These are phyloP conservation scores for Erodium moschatum DNA, from an alignment of 441 rosid species.

Conservation along the genomic window DNA sequence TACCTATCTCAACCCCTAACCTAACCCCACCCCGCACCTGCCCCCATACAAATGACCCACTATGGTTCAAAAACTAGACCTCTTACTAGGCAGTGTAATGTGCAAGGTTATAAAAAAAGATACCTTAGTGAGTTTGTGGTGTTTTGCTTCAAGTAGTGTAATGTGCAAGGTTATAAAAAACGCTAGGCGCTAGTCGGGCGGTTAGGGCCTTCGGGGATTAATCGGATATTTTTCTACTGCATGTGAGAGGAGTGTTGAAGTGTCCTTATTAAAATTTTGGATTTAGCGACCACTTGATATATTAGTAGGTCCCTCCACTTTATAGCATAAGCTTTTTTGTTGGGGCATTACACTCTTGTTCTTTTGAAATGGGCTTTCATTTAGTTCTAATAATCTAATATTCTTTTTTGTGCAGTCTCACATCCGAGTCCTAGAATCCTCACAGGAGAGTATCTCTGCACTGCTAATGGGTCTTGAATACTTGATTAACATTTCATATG, in stretches of 20 bases:
- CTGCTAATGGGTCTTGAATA: slow-evolving; percentile 84
- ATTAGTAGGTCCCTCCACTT: background rate
- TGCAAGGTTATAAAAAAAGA: too few relatives aligned
- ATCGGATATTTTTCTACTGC: too few relatives aligned
- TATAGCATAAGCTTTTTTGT: background rate
- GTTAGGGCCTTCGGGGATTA: too few relatives aligned
- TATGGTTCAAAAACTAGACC: too few relatives aligned
- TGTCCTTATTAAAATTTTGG: too few relatives aligned
- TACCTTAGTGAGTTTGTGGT: background rate
- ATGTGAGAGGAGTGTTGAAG: background rate
- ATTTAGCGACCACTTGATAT: background rate
- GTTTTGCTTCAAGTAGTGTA: background rate
- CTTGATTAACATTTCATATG: slow-evolving; percentile 81
- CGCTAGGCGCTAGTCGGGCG: too few relatives aligned
- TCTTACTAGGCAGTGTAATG: too few relatives aligned
- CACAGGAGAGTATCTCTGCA: slow-evolving; percentile 57
- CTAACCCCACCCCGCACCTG: too few relatives aligned
- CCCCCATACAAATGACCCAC: too few relatives aligned
- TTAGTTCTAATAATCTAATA: background rate
- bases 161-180: too few relatives aligned
- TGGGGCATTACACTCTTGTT: background rate
- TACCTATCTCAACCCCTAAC: too few relatives aligned
- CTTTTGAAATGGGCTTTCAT: background rate
- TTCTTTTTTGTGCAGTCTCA: slow-evolving; percentile 48
- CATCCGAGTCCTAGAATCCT: slow-evolving; percentile 70